phyloP scores from a whole-genome alignment of 352 stramenopile genomes.

The Albugo laibachii region DNA sequence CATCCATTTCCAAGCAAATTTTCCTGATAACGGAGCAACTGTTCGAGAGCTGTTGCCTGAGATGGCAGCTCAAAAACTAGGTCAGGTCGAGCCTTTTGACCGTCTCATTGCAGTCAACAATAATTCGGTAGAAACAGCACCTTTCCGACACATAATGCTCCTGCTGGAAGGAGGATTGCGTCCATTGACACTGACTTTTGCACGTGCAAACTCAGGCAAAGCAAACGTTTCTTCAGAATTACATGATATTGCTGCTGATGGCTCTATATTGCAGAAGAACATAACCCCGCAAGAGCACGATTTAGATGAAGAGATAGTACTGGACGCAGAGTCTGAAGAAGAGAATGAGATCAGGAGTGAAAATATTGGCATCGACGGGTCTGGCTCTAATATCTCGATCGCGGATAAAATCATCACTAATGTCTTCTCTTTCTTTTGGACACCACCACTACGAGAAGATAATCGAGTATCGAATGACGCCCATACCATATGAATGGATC shows the following conservation, averaged over 20 bases:
- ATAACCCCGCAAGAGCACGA: neutral
- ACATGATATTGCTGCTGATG: neutral
- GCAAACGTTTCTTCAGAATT: neutral
- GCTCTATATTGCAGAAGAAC: neutral
- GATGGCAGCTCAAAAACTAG: conserved; percentile 27
- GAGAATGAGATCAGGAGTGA: neutral
- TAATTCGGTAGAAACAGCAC: conserved; percentile 31
- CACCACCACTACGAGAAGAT: conserved; percentile 13
- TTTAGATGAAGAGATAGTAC: conserved; percentile 36
- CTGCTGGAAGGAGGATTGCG: conserved; percentile 53
- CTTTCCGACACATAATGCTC: conserved; percentile 68
- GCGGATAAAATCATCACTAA: conserved; percentile 72
- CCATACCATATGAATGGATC: too few species aligned
- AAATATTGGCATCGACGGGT: neutral
- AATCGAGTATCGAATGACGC: neutral
- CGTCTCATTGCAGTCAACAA: conserved; percentile 64
- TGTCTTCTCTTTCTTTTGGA: conserved; percentile 72
- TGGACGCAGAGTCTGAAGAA: conserved; percentile 16
- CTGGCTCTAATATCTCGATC: conserved; percentile 13
- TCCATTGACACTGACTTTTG: conserved; percentile 62
- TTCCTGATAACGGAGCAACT: conserved; percentile 34
- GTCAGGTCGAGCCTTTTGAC: conserved; percentile 33
- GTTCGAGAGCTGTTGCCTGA: conserved; percentile 34
- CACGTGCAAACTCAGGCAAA: conserved; percentile 12
- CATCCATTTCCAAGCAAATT: conserved; percentile 67